phyloP scores from a whole-genome alignment of 2,329 filamentous ascomycete species.

The Fusarium neocosmosporiellum region DNA sequence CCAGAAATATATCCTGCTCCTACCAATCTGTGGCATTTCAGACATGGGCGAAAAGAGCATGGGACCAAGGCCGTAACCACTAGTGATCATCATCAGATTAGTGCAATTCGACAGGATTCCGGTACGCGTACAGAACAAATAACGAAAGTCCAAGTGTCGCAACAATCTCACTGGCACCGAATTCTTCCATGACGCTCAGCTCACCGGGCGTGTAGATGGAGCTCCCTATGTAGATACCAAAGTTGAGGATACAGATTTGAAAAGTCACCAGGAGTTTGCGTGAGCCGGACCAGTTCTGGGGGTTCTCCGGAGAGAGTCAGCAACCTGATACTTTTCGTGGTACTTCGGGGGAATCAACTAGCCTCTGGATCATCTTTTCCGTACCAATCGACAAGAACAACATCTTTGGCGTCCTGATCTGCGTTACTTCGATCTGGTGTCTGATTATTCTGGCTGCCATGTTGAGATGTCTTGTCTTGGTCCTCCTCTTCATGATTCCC shows the following conservation, averaged over 20 bases:
- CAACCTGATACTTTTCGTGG: not conserved
- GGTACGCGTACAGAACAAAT: not conserved
- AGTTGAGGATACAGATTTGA: slow-evolving; percentile 13
- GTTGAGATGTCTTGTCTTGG: not conserved
- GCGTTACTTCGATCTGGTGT: not conserved
- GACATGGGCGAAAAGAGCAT: slow-evolving; percentile 33
- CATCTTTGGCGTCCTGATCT: not conserved
- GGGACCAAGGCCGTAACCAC: slow-evolving; percentile 21
- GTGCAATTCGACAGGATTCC: not conserved
- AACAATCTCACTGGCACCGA: slow-evolving; percentile 3
- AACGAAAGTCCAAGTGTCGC: not conserved
- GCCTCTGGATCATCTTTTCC: not conserved
- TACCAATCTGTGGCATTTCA: slow-evolving; percentile 30
- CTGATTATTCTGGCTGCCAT: not conserved
- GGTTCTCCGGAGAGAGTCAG: not conserved
- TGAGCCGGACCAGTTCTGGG: not conserved
- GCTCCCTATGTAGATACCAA: slow-evolving; percentile 17
- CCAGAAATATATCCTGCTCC: slow-evolving; percentile 28
- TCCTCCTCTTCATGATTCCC: not conserved
- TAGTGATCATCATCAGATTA: not conserved
- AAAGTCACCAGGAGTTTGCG: slow-evolving; percentile 5
- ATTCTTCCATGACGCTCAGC: not conserved
- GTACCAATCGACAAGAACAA: not conserved
- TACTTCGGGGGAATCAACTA: not conserved
- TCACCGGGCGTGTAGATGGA: slow-evolving; percentile 19